These are phyloP conservation scores for Kodamaea ohmeri DNA, from an alignment of 1,139 yeast species.

Conservation along the genomic window DNA sequence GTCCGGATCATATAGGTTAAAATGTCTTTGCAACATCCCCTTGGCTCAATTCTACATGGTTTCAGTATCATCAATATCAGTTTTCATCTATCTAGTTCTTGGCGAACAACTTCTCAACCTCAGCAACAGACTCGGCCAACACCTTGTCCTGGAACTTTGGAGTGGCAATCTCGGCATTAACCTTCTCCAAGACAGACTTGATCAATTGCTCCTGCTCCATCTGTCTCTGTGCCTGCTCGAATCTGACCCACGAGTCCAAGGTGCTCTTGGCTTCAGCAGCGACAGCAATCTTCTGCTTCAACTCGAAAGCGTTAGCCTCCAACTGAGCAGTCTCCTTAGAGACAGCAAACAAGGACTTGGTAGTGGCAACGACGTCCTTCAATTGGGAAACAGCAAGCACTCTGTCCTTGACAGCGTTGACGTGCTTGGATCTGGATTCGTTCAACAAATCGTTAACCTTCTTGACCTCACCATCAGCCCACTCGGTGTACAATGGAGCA, in stretches of 20 bases:
- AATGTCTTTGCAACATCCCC: no score
- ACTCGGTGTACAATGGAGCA: constrained; percentile 92
- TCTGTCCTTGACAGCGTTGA: constrained; percentile 89
- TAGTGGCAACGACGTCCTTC: constrained; percentile 87
- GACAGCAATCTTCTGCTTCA: constrained; percentile 85
- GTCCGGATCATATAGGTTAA: no score
- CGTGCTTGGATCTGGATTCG: constrained; percentile 87
- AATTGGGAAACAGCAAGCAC: constrained; percentile 83
- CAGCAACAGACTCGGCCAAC: constrained; percentile 86
- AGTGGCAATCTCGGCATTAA: constrained; percentile 77
- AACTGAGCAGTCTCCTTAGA: constrained; percentile 95
- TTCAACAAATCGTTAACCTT: constrained; percentile 79
- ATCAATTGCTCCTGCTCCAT: constrained; percentile 92
- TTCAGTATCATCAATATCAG: constrained; percentile 2
- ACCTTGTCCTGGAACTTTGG: constrained; percentile 94
- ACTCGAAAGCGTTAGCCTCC: constrained; percentile 91
- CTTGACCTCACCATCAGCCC: constrained; percentile 90
- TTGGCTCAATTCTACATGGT: background rate
- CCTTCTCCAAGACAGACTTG: constrained; percentile 81
- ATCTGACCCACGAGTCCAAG: constrained; percentile 98
- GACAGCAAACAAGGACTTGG: constrained; percentile 86
- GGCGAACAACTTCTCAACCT: constrained; percentile 80
- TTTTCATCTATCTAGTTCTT: constrained; percentile 30
- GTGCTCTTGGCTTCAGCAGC: constrained; percentile 91
- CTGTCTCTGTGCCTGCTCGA: constrained; percentile 95